Conservation (phyloP, 176 grass and related monocot genomes). For the Eragrostis curvula region DNA sequence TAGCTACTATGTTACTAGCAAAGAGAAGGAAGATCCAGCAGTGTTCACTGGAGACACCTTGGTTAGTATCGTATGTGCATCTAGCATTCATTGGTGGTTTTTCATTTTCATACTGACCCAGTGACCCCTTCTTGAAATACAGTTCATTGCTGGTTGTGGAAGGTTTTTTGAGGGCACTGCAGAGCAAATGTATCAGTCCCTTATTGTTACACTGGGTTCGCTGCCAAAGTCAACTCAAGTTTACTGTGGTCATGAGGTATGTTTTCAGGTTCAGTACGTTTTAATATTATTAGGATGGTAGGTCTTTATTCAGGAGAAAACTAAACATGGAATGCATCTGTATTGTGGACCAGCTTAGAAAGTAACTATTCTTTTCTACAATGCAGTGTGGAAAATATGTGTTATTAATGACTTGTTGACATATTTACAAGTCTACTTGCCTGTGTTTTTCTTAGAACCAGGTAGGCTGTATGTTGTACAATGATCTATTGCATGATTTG, state of each 20-base stretch:
- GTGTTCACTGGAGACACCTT: slow-evolving; percentile 98
- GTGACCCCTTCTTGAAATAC: slow-evolving; percentile 10
- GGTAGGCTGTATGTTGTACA: neutral
- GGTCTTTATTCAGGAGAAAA: slow-evolving; percentile 4
- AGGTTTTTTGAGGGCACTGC: slow-evolving; percentile 97
- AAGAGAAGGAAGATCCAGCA: slow-evolving; percentile 66
- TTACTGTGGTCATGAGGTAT: slow-evolving; percentile 96
- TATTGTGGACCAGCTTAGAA: neutral
- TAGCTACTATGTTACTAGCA: slow-evolving; percentile 83
- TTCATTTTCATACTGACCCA: slow-evolving; percentile 25
- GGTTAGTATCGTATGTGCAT: slow-evolving; percentile 63
- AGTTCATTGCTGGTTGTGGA: slow-evolving; percentile 97
- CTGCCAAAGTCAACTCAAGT: slow-evolving; percentile 88
- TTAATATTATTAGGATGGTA: neutral
- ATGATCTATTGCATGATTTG: neutral
- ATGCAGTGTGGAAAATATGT: neutral
- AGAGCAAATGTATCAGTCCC: slow-evolving; percentile 96
- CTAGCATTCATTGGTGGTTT: slow-evolving; percentile 1
- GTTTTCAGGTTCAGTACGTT: slow-evolving; percentile 3
- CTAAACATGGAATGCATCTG: neutral
- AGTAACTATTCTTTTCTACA: neutral
- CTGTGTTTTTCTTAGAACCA: neutral
- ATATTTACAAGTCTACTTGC: neutral
- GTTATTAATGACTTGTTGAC: neutral
- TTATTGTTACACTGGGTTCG: slow-evolving; percentile 84